phyloP scores from a whole-genome alignment of 208 protist genomes.

The Porcisia deanei region DNA sequence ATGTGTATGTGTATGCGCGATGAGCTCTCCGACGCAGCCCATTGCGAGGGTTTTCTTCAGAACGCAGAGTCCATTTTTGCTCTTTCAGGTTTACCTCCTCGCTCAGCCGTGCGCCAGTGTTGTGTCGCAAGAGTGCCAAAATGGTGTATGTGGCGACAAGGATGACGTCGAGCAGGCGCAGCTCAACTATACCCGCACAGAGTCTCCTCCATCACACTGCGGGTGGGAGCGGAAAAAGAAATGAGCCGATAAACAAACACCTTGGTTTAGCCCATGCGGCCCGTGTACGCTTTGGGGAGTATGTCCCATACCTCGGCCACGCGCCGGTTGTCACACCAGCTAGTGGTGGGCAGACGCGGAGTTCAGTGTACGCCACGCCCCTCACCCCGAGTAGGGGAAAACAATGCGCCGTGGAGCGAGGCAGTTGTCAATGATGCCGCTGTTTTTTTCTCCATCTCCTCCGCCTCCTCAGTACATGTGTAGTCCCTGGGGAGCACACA shows the following conservation, averaged over 20 bases:
- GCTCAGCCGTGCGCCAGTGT: not conserved
- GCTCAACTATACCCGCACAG: slow-evolving; percentile 39
- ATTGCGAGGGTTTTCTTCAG: no score
- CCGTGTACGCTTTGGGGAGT: slow-evolving; percentile 34
- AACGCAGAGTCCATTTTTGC: not conserved
- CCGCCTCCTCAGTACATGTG: slow-evolving; percentile 27
- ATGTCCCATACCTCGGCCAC: slow-evolving; percentile 46
- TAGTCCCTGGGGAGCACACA: slow-evolving; percentile 23
- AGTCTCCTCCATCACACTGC: slow-evolving; percentile 48
- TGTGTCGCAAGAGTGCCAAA: not conserved
- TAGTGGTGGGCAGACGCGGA: slow-evolving; percentile 72
- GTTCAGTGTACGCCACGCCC: slow-evolving; percentile 36
- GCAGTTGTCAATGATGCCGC: slow-evolving; percentile 52
- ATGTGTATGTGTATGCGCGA: no score
- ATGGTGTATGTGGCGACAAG: not conserved
- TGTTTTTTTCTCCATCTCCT: slow-evolving; percentile 57
- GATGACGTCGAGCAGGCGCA: not conserved
- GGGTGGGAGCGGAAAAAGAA: slow-evolving; percentile 70
- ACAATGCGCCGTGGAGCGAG: slow-evolving; percentile 61
- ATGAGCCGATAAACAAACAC: slow-evolving; percentile 74
- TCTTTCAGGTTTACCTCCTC: no score
- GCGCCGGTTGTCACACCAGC: slow-evolving; percentile 58
- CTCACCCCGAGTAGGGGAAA: slow-evolving; percentile 63
- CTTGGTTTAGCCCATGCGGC: slow-evolving; percentile 36
- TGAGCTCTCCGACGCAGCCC: no score